Percentiles rank a stretch among this genome's conserved stretches.
These are phyloP conservation scores for Coemansia sp. DNA, from an alignment of 192 early-diverging fungal species.

Conservation along the genomic window DNA sequence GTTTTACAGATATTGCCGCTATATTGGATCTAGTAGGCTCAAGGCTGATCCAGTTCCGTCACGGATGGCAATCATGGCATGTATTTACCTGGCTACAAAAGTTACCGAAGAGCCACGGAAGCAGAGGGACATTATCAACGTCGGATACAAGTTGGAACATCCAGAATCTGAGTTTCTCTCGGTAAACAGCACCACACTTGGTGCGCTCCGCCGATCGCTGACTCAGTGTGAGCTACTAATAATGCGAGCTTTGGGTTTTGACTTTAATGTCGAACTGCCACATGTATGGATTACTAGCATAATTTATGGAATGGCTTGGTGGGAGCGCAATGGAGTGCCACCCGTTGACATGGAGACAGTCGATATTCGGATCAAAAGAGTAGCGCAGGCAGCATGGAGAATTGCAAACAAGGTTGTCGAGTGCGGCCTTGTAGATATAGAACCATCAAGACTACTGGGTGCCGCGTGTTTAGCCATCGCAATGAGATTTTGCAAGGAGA, in stretches of 20 bases:
- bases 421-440: constrained; percentile 23
- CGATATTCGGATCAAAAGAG: constrained; percentile 16
- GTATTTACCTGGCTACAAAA: constrained; percentile 40
- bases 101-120: constrained; percentile 41
- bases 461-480: constrained; percentile 27
- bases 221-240: constrained; percentile 24
- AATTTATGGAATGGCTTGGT: constrained; percentile 41
- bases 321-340: constrained; percentile 23
- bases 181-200: constrained; percentile 3
- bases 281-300: constrained; percentile 26
- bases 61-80: constrained; percentile 27
- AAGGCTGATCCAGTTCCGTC: constrained; percentile 6
- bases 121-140: constrained; percentile 35
- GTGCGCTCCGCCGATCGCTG: constrained; percentile 25
- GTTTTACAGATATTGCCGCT: constrained; percentile 31
- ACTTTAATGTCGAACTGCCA: constrained; percentile 34
- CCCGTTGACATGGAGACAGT: constrained; percentile 25
- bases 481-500: constrained; percentile 3
- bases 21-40: background rate
- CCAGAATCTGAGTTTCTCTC: constrained; percentile 8
- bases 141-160: constrained; percentile 20
- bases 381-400: constrained; percentile 13
- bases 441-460: constrained; percentile 15
- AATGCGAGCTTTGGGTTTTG: constrained; percentile 24
- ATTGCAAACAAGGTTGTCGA: constrained; percentile 20